These are phyloP conservation scores for Phaeotremella skinneri DNA, from an alignment of 768 basidiomycete genomes.

Conservation along the genomic window DNA sequence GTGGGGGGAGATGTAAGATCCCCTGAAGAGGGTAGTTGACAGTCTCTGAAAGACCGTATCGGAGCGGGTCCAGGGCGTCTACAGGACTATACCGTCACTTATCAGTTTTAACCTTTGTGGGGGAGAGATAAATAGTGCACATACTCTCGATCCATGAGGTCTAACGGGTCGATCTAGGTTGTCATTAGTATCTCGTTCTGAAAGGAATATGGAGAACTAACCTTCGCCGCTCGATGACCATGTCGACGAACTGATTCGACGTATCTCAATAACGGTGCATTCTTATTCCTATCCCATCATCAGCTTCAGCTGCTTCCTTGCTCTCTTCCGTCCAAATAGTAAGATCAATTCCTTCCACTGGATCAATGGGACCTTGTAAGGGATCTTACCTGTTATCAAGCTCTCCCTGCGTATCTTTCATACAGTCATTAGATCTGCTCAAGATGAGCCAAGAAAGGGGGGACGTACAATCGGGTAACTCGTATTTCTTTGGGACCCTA, in stretches of 20 bases:
- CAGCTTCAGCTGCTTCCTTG: no score
- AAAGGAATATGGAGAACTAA: no score
- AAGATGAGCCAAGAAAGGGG: not conserved
- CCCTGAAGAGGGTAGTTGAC: constrained; percentile 70
- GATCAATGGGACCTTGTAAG: not conserved
- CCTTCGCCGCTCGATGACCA: constrained; percentile 32
- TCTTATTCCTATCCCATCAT: constrained; percentile 66
- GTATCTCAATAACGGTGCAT: constrained; percentile 79
- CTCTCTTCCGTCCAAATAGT: no score
- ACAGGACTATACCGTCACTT: constrained; percentile 18
- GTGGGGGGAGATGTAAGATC: constrained; percentile 58
- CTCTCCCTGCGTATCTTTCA: constrained; percentile 31
- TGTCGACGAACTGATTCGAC: constrained; percentile 74
- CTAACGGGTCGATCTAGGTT: constrained; percentile 72
- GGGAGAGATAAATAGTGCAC: constrained; percentile 52
- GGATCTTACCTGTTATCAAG: constrained; percentile 31
- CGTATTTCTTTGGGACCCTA: constrained; percentile 28
- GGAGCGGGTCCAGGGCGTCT: constrained; percentile 65
- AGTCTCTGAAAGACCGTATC: constrained; percentile 69
- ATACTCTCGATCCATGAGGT: constrained; percentile 77
- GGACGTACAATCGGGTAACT: constrained; percentile 33
- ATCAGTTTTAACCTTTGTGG: constrained; percentile 6
- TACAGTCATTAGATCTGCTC: not conserved
- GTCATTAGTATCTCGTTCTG: constrained; percentile 78
- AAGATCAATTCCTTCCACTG: no score